A percentile compares a stretch with the other conserved stretches of the same genome.
Evolutionary conservation across 768 basidiomycete species (phyloP).

Genomic region (Termitomyces sp.): DNA sequence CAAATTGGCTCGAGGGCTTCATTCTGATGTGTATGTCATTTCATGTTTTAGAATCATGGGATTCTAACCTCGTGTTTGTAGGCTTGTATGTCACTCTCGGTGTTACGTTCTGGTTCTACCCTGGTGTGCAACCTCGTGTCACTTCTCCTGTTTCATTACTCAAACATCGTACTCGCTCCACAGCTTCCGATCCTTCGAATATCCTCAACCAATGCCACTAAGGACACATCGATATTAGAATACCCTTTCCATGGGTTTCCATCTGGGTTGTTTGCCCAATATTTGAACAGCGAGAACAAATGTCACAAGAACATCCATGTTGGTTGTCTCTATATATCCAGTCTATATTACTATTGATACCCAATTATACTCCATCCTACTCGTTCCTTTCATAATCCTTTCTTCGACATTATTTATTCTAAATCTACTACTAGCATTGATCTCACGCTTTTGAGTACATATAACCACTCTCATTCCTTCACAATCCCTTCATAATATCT

Average conservation of each 20-base stretch:
- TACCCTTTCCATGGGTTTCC: no score
- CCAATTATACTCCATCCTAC: not conserved
- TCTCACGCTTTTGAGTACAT: not conserved
- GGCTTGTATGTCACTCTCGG: constrained; percentile 69
- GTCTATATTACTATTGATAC: no score
- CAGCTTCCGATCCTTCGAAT: constrained; percentile 27
- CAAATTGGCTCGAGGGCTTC: constrained; percentile 87
- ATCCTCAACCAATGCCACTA: constrained; percentile 19
- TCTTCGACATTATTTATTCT: not conserved
- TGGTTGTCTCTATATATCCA: no score
- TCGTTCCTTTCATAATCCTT: not conserved
- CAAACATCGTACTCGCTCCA: not conserved
- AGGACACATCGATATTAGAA: no score
- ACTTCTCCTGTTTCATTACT: no score
- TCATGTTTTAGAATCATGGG: not conserved
- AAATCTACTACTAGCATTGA: no score
- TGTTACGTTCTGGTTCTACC: constrained; percentile 63
- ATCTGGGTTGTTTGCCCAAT: no score
- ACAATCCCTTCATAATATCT: not conserved
- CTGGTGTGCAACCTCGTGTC: constrained; percentile 24
- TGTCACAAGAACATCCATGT: no score
- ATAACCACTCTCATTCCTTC: no score
- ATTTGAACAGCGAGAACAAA: no score
- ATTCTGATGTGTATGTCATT: constrained; percentile 53
- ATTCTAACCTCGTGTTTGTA: constrained; percentile 17